Base-by-base conservation (phyloP, 352 stramenopile species). In the Phytophthora cryptogea region DNA sequence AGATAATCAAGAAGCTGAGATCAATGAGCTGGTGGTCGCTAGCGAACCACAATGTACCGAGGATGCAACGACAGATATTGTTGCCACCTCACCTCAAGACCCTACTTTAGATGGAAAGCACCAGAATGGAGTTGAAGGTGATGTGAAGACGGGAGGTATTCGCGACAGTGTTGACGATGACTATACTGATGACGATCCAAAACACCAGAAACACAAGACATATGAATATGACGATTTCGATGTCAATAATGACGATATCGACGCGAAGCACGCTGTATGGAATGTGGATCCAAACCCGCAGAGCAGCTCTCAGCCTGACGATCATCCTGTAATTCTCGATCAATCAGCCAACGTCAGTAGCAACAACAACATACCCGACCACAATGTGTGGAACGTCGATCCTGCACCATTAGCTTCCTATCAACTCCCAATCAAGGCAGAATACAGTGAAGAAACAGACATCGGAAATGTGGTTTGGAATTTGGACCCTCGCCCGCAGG, bases 191-290 rank as follows among this genome's bases (percentile, higher is more conserved):
- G 37, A 36, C 8, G 46, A 35, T 3, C 14, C 20, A 7, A 27
- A 33, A 20, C 35, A 33, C 13, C 3, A 17, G 3, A 63, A 66
- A n/a, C 36, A 58, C 7, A 57, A 60, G 37, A 50, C 40, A 35
- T 76, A 79, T 17, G 70, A 77, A 9, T 59, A 76, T 4, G 67
- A 79, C 7, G 49, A 70, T 13, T 82, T 82, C 40, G 60, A 80
- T 32, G 61, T 50, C 8, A 57, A 30, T 42, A 50, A 42, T 6
- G 51, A 54, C 13, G 57, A 54, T 27, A 30, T 10, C 0, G 26
- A 13, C 23, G 35, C 26, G 23, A 13, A 45, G 7, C 17, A 31
- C 8, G 51, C 20, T 6, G 23, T 55, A 47, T 71, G 63, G 63
- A 71, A 71, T 23, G 4, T 59, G 33, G 51, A 64, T 48, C 63